Percentiles rank a stretch among this genome's conserved stretches.
Evolutionary conservation across 371 early-diverging fungal genomes (phyloP).

Genomic region (Batrachochytrium dendrobatidis): DNA sequence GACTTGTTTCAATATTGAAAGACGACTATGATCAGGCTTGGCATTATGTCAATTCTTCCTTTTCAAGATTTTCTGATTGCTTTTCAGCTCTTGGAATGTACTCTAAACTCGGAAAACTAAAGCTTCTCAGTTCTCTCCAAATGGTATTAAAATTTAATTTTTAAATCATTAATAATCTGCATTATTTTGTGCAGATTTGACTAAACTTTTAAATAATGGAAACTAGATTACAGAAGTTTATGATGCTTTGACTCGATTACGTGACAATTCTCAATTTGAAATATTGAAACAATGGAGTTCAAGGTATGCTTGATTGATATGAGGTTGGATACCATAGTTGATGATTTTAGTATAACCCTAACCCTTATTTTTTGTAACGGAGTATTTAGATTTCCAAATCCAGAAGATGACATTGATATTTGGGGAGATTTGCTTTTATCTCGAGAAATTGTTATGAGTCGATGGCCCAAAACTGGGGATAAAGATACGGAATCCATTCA

Average conservation of each 20-base stretch:
- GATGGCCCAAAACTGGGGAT: neutral
- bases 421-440: constrained; percentile 47
- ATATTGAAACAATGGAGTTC: too few relatives aligned
- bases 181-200: too few relatives aligned
- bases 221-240: too few relatives aligned
- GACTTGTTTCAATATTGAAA: neutral
- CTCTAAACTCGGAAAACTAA: neutral
- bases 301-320: too few relatives aligned
- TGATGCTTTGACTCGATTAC: too few relatives aligned
- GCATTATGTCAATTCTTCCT: neutral
- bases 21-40: neutral
- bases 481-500: neutral
- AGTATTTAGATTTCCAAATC: too few relatives aligned
- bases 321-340: too few relatives aligned
- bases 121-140: neutral
- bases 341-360: too few relatives aligned
- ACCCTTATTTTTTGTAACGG: too few relatives aligned
- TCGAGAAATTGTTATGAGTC: constrained; percentile 10
- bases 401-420: constrained; percentile 41
- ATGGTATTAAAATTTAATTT: neutral
- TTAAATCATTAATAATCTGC: too few relatives aligned
- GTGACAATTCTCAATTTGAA: too few relatives aligned
- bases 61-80: neutral
- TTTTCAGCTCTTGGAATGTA: neutral
- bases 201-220: too few relatives aligned